Base-by-base conservation (phyloP, 2,329 filamentous ascomycete species). In the Lasiodiplodia theobromae region DNA sequence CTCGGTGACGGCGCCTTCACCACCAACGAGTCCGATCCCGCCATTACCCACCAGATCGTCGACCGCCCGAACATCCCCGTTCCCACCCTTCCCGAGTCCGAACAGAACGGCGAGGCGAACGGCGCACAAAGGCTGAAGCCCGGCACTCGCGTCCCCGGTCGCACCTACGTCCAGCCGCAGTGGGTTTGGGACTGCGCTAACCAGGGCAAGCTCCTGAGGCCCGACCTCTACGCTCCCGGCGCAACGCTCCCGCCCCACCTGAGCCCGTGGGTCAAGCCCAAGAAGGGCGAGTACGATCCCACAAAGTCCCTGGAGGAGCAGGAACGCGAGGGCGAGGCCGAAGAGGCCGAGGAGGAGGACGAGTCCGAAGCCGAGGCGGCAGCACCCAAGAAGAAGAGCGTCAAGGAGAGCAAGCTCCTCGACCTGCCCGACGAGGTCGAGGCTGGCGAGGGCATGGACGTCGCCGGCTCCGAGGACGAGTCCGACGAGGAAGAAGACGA, bases 151-250 rank as follows among this genome's bases (percentile, higher is more conserved):
- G 91, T 98, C 70, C 94, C 95, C n/a, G 95, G 95, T 44, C 88
- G 96, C 72, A 93, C 89, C 71, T 99, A 99, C 74, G 83, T 99
- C 68, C 96, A 99, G 83, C 96, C 96, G 23, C 96, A 99, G 79
- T 99, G 96, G 95, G 89, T 99, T 4, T 99, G 96, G 96, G 96
- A 99, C 77, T 95, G 92, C 75, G 84, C 97, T 78, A 99, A 99
- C 78, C 92, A 96, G 56, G 93, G 93, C 71, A 93, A 95, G 80
- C 84, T 99, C 68, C 90, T 97, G 78, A 87, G 92, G 72, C 89
- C 94, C 38, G 93, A 97, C 77, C 82, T 94, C 44, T 99, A 99
- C 76, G 92, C 91, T 0, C 96, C 96, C 2, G 96, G 96, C 21
- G 91, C 94, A 21, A 90, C 93, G 73, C 85, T 99, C 38, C 96